Conservation (phyloP, 176 grass and related monocot species). For the Thinopyrum elongatum region DNA sequence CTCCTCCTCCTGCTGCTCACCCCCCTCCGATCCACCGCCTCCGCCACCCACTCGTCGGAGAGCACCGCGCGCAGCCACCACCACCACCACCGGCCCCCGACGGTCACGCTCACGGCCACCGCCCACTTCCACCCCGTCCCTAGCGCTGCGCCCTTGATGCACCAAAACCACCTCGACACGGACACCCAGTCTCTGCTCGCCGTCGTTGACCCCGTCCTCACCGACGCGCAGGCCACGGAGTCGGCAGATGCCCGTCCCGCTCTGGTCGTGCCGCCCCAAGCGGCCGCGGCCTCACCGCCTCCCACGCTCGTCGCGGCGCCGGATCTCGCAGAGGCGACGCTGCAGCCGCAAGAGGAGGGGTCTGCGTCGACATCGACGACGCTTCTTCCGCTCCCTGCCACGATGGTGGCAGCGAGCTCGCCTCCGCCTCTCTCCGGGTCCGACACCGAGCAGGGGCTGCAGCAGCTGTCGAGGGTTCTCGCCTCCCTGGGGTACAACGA, state of each 20-base stretch:
- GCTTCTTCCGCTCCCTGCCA: no score
- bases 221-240: constrained; percentile 3
- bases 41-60: neutral
- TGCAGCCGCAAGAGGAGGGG: no score
- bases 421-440: no score
- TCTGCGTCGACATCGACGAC: no score
- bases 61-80: constrained; percentile 2
- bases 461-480: constrained; percentile 43
- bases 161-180: constrained; percentile 28
- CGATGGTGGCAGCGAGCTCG: no score
- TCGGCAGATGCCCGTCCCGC: neutral
- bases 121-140: constrained; percentile 21
- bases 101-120: neutral
- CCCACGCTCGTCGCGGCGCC: no score
- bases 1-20: no score
- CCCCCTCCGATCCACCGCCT: neutral
- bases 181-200: constrained; percentile 26
- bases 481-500: constrained; percentile 69
- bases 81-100: neutral
- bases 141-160: constrained; percentile 21
- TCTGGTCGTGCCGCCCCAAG: neutral
- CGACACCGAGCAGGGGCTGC: no score
- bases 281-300: neutral
- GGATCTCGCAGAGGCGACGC: no score
- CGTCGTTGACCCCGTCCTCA: constrained; percentile 9